phyloP scores from a whole-genome alignment of 139 green algal species.

The Micractinium sp. region DNA sequence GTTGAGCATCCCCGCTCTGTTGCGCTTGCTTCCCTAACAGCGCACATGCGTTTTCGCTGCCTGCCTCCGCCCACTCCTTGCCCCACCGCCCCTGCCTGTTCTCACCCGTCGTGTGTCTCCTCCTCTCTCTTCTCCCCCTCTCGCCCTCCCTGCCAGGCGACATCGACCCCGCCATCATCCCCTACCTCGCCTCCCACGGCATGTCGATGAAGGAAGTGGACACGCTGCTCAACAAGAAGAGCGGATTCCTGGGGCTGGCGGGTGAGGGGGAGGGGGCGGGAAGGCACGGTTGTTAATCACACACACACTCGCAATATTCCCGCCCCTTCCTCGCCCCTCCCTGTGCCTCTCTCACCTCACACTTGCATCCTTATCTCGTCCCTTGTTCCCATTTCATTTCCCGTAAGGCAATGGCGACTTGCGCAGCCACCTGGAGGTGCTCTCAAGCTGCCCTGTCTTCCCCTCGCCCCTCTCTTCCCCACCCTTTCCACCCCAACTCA shows the following conservation, averaged over 20 bases:
- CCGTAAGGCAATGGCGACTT: conserved; percentile 74
- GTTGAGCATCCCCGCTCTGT: neutral
- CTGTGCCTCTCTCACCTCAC: too few relatives aligned
- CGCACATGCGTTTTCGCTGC: neutral
- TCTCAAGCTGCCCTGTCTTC: neutral
- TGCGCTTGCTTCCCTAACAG: neutral
- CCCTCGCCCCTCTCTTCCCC: too few relatives aligned
- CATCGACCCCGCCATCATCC: conserved; percentile 33
- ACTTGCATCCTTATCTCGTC: too few relatives aligned
- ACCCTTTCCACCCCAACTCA: too few relatives aligned
- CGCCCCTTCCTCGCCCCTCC: too few relatives aligned
- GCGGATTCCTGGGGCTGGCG: conserved; percentile 53
- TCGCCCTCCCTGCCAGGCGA: conserved; percentile 4
- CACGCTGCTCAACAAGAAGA: conserved; percentile 87
- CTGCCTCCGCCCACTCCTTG: neutral
- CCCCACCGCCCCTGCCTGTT: neutral
- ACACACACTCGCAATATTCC: too few relatives aligned
- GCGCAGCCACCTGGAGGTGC: conserved; percentile 61
- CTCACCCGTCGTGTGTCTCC: neutral
- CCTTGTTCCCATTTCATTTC: too few relatives aligned
- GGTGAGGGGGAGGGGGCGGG: neutral
- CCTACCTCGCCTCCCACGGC: conserved; percentile 18
- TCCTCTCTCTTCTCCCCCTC: neutral
- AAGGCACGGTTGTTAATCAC: too few relatives aligned
- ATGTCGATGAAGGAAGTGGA: conserved; percentile 19